Percentiles rank a stretch among this genome's conserved stretches.
These are phyloP conservation scores for Protomyces gravidus DNA, from an alignment of 1,139 yeast genomes.

Conservation along the genomic window DNA sequence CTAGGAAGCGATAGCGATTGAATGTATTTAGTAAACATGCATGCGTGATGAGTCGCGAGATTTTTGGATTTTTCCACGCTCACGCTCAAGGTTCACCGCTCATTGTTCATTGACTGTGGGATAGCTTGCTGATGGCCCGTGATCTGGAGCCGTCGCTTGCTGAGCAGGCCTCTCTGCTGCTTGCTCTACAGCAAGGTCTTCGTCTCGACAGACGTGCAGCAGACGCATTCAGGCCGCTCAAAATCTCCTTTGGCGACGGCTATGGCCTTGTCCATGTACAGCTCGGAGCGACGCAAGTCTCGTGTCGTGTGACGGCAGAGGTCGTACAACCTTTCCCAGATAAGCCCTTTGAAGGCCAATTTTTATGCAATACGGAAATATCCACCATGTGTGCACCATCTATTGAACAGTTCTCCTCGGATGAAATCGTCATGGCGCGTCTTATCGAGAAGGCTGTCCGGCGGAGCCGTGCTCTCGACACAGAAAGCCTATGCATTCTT, in stretches of 20 bases:
- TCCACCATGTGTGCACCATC: conserved; percentile 84
- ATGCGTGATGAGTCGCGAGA: too few relatives aligned
- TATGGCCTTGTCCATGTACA: conserved; percentile 76
- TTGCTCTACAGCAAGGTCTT: conserved; percentile 57
- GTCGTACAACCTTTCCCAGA: conserved; percentile 83
- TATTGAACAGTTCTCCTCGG: conserved; percentile 60
- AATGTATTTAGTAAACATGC: too few relatives aligned
- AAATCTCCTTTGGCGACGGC: conserved; percentile 60
- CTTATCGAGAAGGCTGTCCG: conserved; percentile 86
- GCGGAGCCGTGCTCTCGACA: conserved; percentile 82
- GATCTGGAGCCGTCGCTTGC: conserved; percentile 61
- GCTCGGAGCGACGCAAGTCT: conserved; percentile 69
- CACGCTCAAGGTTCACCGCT: too few relatives aligned
- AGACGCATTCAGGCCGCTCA: conserved; percentile 60
- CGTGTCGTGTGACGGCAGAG: conserved; percentile 73
- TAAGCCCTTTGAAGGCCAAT: conserved; percentile 89
- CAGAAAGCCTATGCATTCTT: conserved; percentile 81
- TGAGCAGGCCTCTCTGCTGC: conserved; percentile 59
- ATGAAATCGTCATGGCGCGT: conserved; percentile 72
- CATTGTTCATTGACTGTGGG: too few relatives aligned
- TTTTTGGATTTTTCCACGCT: too few relatives aligned
- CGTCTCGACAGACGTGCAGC: conserved; percentile 68
- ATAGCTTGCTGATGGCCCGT: too few relatives aligned
- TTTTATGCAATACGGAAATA: conserved; percentile 76
- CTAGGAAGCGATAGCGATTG: too few relatives aligned